phyloP scores from a whole-genome alignment of 768 basidiomycete genomes.

The Neoboletus magnificus region DNA sequence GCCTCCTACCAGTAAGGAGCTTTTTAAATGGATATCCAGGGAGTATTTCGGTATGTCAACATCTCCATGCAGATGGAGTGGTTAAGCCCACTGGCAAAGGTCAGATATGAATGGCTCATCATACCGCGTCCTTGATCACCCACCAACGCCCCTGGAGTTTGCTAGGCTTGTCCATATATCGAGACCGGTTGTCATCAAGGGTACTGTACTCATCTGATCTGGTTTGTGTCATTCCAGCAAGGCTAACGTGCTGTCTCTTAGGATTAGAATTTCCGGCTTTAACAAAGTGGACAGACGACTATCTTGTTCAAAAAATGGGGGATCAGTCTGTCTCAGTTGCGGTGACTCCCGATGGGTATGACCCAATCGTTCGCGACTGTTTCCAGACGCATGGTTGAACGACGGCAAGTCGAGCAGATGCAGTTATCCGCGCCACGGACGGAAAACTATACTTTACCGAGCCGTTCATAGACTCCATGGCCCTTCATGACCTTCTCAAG shows the following conservation, averaged over 20 bases:
- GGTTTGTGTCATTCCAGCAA: neutral
- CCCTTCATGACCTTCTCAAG: conserved; percentile 52
- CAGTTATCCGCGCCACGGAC: conserved; percentile 53
- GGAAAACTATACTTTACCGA: conserved; percentile 70
- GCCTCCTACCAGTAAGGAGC: conserved; percentile 12
- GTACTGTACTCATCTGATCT: conserved; percentile 43
- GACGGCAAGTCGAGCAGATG: conserved; percentile 65
- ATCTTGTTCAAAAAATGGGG: conserved; percentile 56
- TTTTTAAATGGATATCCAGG: conserved; percentile 35
- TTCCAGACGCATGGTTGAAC: conserved; percentile 13
- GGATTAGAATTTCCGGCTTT: conserved; percentile 47
- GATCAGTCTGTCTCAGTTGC: conserved; percentile 63
- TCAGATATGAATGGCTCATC: conserved; percentile 59
- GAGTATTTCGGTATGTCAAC: conserved; percentile 34
- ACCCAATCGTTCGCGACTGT: neutral
- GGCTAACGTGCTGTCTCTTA: conserved; percentile 23
- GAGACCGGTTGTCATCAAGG: conserved; percentile 72
- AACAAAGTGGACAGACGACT: conserved; percentile 62
- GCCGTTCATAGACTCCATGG: conserved; percentile 67
- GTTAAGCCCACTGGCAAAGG: neutral
- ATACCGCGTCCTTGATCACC: conserved; percentile 45
- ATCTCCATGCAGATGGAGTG: neutral
- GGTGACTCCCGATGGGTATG: conserved; percentile 81
- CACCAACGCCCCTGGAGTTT: conserved; percentile 70
- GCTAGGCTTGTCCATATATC: conserved; percentile 62